Percentiles rank a stretch among this genome's conserved stretches.
Conservation (phyloP, 2,329 filamentous ascomycete genomes). For the Leptographium lundbergii region DNA sequence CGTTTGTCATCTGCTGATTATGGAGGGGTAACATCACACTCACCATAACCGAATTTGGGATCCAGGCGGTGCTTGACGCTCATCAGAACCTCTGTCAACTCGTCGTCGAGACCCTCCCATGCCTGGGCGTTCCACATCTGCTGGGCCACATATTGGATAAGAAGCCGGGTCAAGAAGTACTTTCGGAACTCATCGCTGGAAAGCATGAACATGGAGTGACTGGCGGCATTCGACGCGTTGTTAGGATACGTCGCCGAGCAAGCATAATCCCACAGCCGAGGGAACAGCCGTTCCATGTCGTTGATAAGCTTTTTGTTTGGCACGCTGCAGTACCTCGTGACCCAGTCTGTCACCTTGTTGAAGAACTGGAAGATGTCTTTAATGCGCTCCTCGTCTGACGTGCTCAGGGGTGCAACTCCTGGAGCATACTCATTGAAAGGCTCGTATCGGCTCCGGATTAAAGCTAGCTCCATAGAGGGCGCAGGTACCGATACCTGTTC, state of each 20-base stretch:
- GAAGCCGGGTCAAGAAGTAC: conserved; percentile 25
- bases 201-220: conserved; percentile 21
- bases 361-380: conserved; percentile 10
- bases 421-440: background rate
- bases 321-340: conserved; percentile 5
- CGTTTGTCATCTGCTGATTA: background rate
- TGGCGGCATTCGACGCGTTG: conserved; percentile 16
- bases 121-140: conserved; percentile 21
- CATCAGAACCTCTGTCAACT: conserved; percentile 13
- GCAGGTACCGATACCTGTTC: background rate
- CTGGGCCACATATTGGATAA: conserved; percentile 23
- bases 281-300: conserved; percentile 3
- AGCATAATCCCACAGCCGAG: conserved; percentile 24
- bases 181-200: conserved; percentile 17
- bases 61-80: conserved; percentile 13
- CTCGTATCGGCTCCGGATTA: background rate
- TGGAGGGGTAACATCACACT: background rate
- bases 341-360: conserved; percentile 12
- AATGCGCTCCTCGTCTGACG: conserved; percentile 5
- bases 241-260: conserved; percentile 18
- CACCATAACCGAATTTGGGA: conserved; percentile 16
- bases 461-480: background rate
- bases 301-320: background rate
- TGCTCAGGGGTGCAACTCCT: background rate
- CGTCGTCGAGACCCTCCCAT: conserved; percentile 20